Evolutionary conservation across 2,329 filamentous ascomycete species (phyloP).

Genomic region (Exophiala sp.): DNA sequence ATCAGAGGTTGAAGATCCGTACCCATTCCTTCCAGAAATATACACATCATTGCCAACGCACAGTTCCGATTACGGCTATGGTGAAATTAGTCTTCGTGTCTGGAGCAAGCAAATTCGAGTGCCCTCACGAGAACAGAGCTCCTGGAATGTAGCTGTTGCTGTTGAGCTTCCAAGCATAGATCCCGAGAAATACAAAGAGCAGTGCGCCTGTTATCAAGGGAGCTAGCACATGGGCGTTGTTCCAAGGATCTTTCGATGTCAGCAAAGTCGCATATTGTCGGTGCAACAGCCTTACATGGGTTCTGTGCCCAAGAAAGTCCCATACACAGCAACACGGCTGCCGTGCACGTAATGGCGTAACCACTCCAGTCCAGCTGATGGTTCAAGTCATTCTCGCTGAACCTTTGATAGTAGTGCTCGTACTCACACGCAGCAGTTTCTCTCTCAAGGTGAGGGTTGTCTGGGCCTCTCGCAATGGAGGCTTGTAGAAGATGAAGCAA

Average conservation of each 20-base stretch:
- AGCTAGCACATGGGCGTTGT: slow-evolving; percentile 2
- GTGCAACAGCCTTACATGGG: slow-evolving; percentile 4
- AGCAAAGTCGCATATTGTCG: background rate
- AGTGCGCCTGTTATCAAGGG: background rate
- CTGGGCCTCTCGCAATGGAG: slow-evolving; percentile 7
- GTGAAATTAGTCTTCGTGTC: background rate
- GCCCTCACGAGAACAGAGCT: slow-evolving; percentile 10
- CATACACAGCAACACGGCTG: slow-evolving; percentile 10
- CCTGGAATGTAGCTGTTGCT: slow-evolving; percentile 14
- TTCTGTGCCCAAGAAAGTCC: slow-evolving; percentile 12
- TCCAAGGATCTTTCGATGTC: slow-evolving; percentile 5
- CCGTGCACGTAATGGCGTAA: slow-evolving; percentile 7
- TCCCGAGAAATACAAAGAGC: slow-evolving; percentile 5
- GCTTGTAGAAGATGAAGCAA: slow-evolving; percentile 8
- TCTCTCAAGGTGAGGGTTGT: background rate
- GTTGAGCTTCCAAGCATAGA: slow-evolving; percentile 10
- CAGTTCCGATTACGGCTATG: slow-evolving; percentile 7
- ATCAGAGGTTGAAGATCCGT: background rate
- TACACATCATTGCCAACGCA: slow-evolving; percentile 3
- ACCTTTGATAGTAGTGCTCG: background rate
- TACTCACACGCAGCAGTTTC: slow-evolving; percentile 8
- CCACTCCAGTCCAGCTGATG: slow-evolving; percentile 9
- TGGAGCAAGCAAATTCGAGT: background rate
- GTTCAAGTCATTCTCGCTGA: background rate
- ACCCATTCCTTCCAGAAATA: slow-evolving; percentile 10